phyloP scores from a whole-genome alignment of 805 yeast species.

The Wickerhamomyces strasburgensis region DNA sequence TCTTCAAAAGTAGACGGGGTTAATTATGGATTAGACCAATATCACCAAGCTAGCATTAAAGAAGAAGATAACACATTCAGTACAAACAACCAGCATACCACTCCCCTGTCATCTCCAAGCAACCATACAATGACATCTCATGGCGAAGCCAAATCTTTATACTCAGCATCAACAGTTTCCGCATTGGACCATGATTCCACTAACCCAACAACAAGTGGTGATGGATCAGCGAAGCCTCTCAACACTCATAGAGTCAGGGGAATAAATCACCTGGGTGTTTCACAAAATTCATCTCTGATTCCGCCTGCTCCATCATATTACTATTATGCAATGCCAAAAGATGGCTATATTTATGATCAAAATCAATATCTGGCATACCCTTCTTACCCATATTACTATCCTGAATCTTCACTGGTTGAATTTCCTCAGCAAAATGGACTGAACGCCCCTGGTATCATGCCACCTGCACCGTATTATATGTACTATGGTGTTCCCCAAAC shows the following conservation, averaged over 20 bases:
- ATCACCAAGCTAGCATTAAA: too few species aligned
- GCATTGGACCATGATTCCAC: slow-evolving; percentile 17
- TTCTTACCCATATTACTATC: slow-evolving; percentile 22
- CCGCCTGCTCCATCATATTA: slow-evolving; percentile 26
- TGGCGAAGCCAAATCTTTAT: slow-evolving; percentile 23
- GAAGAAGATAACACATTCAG: slow-evolving; percentile 22
- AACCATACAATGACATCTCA: slow-evolving; percentile 19
- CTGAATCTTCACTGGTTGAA: slow-evolving; percentile 19
- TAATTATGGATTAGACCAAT: too few species aligned
- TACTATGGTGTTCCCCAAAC: slow-evolving; percentile 25
- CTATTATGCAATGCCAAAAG: slow-evolving; percentile 29
- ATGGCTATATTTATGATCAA: slow-evolving; percentile 26
- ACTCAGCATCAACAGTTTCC: slow-evolving; percentile 23
- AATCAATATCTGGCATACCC: slow-evolving; percentile 19
- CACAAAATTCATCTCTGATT: slow-evolving; percentile 7
- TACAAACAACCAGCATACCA: slow-evolving; percentile 18
- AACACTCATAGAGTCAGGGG: slow-evolving; percentile 14
- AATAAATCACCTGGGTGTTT: slow-evolving; percentile 6
- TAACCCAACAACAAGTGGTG: slow-evolving; percentile 15
- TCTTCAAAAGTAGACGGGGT: too few species aligned
- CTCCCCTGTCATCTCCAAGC: slow-evolving; percentile 26
- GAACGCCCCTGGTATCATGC: slow-evolving; percentile 9
- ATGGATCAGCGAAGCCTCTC: slow-evolving; percentile 10
- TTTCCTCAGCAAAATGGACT: slow-evolving; percentile 10
- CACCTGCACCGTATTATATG: slow-evolving; percentile 29